These are phyloP conservation scores for Allomyces macrogynus DNA, from an alignment of 192 early-diverging fungal species.

Conservation along the genomic window DNA sequence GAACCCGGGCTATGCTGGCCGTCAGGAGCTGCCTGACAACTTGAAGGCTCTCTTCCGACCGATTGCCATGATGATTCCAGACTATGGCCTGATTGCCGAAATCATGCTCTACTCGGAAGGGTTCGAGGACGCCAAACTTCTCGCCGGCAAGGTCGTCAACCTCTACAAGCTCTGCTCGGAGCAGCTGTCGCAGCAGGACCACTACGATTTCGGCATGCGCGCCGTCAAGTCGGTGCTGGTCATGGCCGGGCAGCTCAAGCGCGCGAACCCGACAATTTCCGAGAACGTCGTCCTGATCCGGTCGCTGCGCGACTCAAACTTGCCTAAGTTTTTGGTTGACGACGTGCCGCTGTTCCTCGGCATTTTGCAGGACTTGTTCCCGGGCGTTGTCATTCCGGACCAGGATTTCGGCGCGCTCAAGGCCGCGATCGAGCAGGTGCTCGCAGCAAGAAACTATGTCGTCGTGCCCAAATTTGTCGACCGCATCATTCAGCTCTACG, in stretches of 20 bases:
- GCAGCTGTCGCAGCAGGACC: conserved; percentile 42
- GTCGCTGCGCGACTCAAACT: conserved; percentile 32
- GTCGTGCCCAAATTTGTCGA: conserved; percentile 24
- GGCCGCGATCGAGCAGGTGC: conserved; percentile 23
- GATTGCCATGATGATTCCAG: conserved; percentile 45
- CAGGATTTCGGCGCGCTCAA: conserved; percentile 26
- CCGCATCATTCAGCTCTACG: conserved; percentile 31
- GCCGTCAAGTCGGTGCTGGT: conserved; percentile 42
- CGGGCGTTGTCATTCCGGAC: conserved; percentile 24
- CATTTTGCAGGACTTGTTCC: conserved; percentile 33
- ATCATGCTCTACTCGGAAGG: conserved; percentile 44
- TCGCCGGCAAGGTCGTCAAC: conserved; percentile 38
- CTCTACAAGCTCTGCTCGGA: conserved; percentile 41
- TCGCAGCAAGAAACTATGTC: conserved; percentile 20
- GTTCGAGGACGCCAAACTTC: conserved; percentile 32
- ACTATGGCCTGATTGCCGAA: conserved; percentile 41
- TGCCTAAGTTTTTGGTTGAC: conserved; percentile 37
- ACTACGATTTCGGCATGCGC: conserved; percentile 46
- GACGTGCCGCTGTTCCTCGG: conserved; percentile 34
- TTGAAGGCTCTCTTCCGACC: conserved; percentile 38
- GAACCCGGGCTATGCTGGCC: conserved; percentile 39
- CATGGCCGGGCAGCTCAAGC: conserved; percentile 37
- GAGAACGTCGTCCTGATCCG: conserved; percentile 36
- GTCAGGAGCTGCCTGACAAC: conserved; percentile 39
- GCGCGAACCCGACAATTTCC: conserved; percentile 23